A percentile compares a stretch with the other conserved stretches of the same genome.
Conservation (phyloP, 306 rosid genomes). For the Prunus fruticosa region DNA sequence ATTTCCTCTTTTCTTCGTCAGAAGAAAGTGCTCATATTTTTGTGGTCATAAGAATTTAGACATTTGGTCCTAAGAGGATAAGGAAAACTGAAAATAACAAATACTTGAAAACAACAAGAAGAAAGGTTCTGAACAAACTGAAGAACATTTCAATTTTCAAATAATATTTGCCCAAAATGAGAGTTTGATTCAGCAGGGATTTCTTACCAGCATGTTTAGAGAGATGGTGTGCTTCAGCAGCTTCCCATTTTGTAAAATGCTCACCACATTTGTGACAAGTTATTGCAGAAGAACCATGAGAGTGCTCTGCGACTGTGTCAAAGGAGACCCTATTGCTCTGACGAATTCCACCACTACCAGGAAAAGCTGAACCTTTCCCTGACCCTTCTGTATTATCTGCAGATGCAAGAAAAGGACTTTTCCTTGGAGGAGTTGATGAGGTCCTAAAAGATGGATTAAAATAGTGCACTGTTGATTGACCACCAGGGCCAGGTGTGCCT, state of each 20-base stretch:
- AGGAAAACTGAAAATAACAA: constrained; percentile 12
- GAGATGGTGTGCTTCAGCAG: constrained; percentile 87
- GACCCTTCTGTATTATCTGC: constrained; percentile 52
- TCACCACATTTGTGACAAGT: constrained; percentile 91
- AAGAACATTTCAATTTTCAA: neutral
- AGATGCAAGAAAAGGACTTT: constrained; percentile 44
- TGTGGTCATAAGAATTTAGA: constrained; percentile 32
- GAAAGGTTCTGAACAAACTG: neutral
- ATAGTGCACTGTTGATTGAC: constrained; percentile 67
- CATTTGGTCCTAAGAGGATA: constrained; percentile 19
- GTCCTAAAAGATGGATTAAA: constrained; percentile 58
- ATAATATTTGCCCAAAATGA: constrained; percentile 2
- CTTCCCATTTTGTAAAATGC: constrained; percentile 78
- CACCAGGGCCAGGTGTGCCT: constrained; percentile 90
- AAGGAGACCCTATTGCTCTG: constrained; percentile 53
- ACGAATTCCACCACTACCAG: constrained; percentile 37
- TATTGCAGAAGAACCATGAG: constrained; percentile 44
- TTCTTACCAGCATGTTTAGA: constrained; percentile 84
- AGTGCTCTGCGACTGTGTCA: constrained; percentile 28
- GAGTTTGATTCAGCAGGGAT: neutral
- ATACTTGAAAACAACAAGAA: neutral
- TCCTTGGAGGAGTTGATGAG: constrained; percentile 62
- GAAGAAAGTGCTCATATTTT: constrained; percentile 14
- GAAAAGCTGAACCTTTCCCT: constrained; percentile 32
- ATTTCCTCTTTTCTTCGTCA: neutral